Conservation (phyloP, 495 filamentous ascomycete genomes). For the Trichoderma erinaceum region DNA sequence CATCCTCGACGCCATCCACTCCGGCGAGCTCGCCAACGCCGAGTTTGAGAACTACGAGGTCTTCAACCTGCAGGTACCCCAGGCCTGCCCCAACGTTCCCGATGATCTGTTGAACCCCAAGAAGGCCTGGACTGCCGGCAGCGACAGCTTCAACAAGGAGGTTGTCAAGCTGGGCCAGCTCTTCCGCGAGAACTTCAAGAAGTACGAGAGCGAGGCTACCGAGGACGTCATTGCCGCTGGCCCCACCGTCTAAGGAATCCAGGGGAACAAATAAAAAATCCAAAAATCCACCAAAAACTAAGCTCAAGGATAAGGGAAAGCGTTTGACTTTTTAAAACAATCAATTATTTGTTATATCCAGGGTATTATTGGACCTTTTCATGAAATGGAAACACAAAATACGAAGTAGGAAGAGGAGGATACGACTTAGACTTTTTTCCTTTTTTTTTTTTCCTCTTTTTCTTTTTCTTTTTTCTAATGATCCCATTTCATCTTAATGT, state of each 20-base stretch:
- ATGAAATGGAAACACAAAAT: neutral
- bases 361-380: neutral
- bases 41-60: slow-evolving; percentile 93
- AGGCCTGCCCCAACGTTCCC: slow-evolving; percentile 76
- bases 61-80: slow-evolving; percentile 94
- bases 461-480: neutral
- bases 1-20: slow-evolving; percentile 97
- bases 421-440: neutral
- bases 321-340: neutral
- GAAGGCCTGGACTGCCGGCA: slow-evolving; percentile 78
- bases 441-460: neutral
- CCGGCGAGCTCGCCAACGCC: slow-evolving; percentile 80
- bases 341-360: neutral
- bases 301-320: slow-evolving; percentile 1
- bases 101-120: slow-evolving; percentile 88
- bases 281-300: neutral
- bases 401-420: neutral
- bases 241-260: slow-evolving; percentile 37
- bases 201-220: slow-evolving; percentile 84
- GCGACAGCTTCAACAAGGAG: slow-evolving; percentile 72
- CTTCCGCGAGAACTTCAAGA: slow-evolving; percentile 96
- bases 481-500: neutral
- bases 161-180: slow-evolving; percentile 80
- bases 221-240: slow-evolving; percentile 71
- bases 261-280: no score